Evolutionary conservation across 306 rosid genomes (phyloP), one percentile per base, ranked within the genome.

Genomic region (Lathyrus oleraceus): DNA sequence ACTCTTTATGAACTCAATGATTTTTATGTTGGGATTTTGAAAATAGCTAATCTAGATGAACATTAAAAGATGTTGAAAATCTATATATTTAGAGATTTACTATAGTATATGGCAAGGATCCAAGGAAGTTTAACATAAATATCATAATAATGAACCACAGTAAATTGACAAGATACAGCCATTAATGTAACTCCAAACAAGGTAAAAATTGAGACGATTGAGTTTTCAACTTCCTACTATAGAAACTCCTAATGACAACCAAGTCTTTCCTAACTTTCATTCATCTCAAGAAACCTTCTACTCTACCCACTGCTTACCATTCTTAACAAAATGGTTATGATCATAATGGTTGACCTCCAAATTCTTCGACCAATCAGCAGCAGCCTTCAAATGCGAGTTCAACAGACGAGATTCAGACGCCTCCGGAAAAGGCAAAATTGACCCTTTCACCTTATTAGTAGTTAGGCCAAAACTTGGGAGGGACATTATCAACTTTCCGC

Each of bases 401-500:
- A 75, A 73, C 48, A 77, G 77, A 53, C 71, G 81, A 71, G 69
- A 74, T 69, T 88, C 94, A 58, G 67, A 61, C 27, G 70, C 70
- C 57, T 69, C 84, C 67, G 59, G 60, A n/a, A 84, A 81, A 25
- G 75, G 67, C 70, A 85, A 78, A 63, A 84, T 70, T 20, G 94
- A 83, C 51, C 87, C 83, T 68, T 74, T 85, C 73, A 83, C 67
- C 84, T 88, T 88, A 56, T 81, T 83, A 63, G 87, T 73, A 39
- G 88, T 87, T 62, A 85, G 87, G 70, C 72, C 87, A 70, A 88
- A 88, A 73, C 69, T 60, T 15, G 87, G 86, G 58, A 88, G 58
- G 60, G 87, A 71, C 13, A 82, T 54, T 59, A 70, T 80, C 48
- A 64, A 20, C 3, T 63, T 47, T 63, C 36, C 35, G 32, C 48